A percentile compares a stretch with the other conserved stretches of the same genome.
phyloP scores from a whole-genome alignment of 1,139 yeast genomes.

The Hemisphaericaspora xylanilytica region DNA sequence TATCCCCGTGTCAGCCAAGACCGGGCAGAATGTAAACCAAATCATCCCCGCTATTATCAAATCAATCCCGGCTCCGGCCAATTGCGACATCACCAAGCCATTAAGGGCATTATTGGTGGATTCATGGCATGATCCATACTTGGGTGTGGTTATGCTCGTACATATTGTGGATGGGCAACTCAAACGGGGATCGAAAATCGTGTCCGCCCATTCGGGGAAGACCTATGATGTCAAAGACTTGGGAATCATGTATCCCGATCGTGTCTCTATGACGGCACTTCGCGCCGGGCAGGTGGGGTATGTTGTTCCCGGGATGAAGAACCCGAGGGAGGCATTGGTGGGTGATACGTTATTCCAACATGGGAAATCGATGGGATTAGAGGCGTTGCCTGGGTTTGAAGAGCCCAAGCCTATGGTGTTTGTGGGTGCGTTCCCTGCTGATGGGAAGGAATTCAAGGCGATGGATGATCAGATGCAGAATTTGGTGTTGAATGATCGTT shows the following conservation, averaged over 20 bases:
- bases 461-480: constrained; percentile 90
- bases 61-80: constrained; percentile 71
- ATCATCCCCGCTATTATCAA: constrained; percentile 79
- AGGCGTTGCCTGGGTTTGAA: constrained; percentile 90
- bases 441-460: constrained; percentile 84
- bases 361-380: constrained; percentile 60
- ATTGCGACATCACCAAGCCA: constrained; percentile 53
- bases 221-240: constrained; percentile 87
- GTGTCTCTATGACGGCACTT: constrained; percentile 58
- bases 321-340: constrained; percentile 79
- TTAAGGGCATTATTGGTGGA: constrained; percentile 82
- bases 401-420: constrained; percentile 98
- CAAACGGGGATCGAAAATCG: constrained; percentile 68
- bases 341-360: constrained; percentile 85
- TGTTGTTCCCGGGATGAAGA: constrained; percentile 89
- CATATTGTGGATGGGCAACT: constrained; percentile 81
- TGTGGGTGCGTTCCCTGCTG: constrained; percentile 97
- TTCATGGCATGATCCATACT: constrained; percentile 93
- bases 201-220: constrained; percentile 73
- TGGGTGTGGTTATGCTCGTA: constrained; percentile 88
- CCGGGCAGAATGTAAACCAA: constrained; percentile 74
- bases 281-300: constrained; percentile 94
- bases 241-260: constrained; percentile 94
- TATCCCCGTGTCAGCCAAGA: constrained; percentile 87
- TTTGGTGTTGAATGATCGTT: constrained; percentile 84